Evolutionary conservation across 495 filamentous ascomycete species (phyloP).

Genomic region (Lepidopterella palustris): DNA sequence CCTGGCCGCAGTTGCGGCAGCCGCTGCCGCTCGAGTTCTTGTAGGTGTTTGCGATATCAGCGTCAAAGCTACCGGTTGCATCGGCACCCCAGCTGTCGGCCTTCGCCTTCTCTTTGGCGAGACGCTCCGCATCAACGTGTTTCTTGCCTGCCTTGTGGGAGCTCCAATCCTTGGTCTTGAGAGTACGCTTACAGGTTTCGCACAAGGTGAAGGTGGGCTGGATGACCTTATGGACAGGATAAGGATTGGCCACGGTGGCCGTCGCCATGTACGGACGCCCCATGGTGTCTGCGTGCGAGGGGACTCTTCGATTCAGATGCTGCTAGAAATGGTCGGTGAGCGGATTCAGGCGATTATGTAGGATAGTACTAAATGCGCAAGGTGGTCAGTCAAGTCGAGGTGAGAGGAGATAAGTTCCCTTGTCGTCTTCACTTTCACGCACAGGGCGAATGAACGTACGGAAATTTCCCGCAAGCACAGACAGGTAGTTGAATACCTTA

Average conservation of each 20-base stretch:
- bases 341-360: too few relatives aligned
- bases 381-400: too few relatives aligned
- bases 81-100: background rate
- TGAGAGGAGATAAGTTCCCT: too few relatives aligned
- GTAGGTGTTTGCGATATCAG: background rate
- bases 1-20: conserved; percentile 1
- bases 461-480: too few relatives aligned
- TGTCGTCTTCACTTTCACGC: too few relatives aligned
- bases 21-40: background rate
- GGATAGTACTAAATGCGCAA: too few relatives aligned
- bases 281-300: conserved; percentile 4
- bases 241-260: conserved; percentile 18
- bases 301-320: background rate
- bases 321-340: background rate
- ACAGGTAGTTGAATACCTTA: too few relatives aligned
- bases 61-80: background rate
- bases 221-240: conserved; percentile 6
- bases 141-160: conserved; percentile 21
- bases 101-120: conserved; percentile 3
- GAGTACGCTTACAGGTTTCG: conserved; percentile 15
- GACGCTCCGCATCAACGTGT: conserved; percentile 17
- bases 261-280: background rate
- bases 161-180: conserved; percentile 25
- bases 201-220: conserved; percentile 12
- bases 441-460: too few relatives aligned